A percentile compares a stretch with the other conserved stretches of the same genome.
phyloP scores from a whole-genome alignment of 371 early-diverging fungal species.

The Rhizopus stolonifer region DNA sequence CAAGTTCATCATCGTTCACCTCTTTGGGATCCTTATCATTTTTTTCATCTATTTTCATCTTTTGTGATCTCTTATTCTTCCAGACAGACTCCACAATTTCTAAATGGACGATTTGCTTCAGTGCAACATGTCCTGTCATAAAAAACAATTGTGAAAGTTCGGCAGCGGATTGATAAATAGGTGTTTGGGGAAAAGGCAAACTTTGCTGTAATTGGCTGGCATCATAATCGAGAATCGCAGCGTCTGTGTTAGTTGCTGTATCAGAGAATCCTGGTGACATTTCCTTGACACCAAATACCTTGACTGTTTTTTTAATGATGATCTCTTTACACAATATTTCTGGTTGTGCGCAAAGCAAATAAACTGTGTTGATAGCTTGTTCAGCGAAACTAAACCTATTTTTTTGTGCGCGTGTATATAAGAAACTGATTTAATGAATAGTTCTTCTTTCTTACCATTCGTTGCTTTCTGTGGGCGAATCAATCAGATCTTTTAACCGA shows the following conservation, averaged over 20 bases:
- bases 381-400: conserved; percentile 90
- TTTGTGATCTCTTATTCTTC: conserved; percentile 26
- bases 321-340: conserved; percentile 76
- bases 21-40: neutral
- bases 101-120: conserved; percentile 92
- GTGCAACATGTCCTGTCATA: conserved; percentile 91
- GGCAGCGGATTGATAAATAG: conserved; percentile 55
- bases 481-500: conserved; percentile 62
- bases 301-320: conserved; percentile 60
- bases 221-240: conserved; percentile 36
- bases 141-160: conserved; percentile 86
- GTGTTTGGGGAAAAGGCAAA: conserved; percentile 27
- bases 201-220: conserved; percentile 28
- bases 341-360: conserved; percentile 85
- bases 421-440: neutral
- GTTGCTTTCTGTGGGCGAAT: conserved; percentile 54
- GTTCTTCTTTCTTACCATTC: conserved; percentile 58
- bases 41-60: neutral
- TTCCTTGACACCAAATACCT: conserved; percentile 47
- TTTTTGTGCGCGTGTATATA: too few relatives aligned
- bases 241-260: conserved; percentile 6
- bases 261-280: conserved; percentile 4
- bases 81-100: conserved; percentile 62
- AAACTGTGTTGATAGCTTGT: conserved; percentile 90
- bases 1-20: conserved; percentile 65